Evolutionary conservation across 306 rosid genomes (phyloP).

Genomic region (Quercus glauca): DNA sequence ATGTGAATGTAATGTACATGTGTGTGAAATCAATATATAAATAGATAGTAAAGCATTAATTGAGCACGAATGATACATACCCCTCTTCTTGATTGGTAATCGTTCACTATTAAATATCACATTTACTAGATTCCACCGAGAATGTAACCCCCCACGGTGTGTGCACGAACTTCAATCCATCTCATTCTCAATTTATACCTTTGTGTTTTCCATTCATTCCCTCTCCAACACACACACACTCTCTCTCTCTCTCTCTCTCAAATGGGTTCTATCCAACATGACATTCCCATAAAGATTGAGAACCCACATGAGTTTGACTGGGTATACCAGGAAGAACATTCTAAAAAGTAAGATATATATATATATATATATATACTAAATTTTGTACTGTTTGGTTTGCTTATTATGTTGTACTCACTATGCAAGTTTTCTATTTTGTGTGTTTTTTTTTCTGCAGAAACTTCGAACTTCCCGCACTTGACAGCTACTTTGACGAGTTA

Average conservation of each 20-base stretch:
- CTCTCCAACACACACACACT: background rate
- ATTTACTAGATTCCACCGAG: slow-evolving; percentile 24
- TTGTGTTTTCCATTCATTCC: background rate
- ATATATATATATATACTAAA: background rate
- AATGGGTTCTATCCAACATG: slow-evolving; percentile 35
- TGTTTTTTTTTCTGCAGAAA: slow-evolving; percentile 24
- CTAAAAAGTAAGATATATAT: slow-evolving; percentile 33
- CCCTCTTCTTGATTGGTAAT: slow-evolving; percentile 33
- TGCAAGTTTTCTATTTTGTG: background rate
- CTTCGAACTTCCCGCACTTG: slow-evolving; percentile 32
- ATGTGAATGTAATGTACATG: background rate
- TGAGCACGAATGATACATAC: slow-evolving; percentile 15
- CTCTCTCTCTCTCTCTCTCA: background rate
- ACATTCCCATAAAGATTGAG: slow-evolving; percentile 29
- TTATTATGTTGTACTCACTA: background rate
- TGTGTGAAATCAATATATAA: background rate
- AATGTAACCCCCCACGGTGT: slow-evolving; percentile 40
- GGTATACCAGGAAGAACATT: slow-evolving; percentile 6
- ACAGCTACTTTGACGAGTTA: slow-evolving; percentile 12
- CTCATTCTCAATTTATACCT: slow-evolving; percentile 3
- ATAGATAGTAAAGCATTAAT: background rate
- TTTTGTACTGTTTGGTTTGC: background rate
- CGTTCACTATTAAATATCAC: slow-evolving; percentile 22
- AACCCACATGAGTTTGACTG: slow-evolving; percentile 27
- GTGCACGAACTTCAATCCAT: slow-evolving; percentile 26